Percentiles rank a stretch among this genome's conserved stretches.
Evolutionary conservation across 2,329 filamentous ascomycete species (phyloP).

Genomic region (Pezicula neosporulosa): DNA sequence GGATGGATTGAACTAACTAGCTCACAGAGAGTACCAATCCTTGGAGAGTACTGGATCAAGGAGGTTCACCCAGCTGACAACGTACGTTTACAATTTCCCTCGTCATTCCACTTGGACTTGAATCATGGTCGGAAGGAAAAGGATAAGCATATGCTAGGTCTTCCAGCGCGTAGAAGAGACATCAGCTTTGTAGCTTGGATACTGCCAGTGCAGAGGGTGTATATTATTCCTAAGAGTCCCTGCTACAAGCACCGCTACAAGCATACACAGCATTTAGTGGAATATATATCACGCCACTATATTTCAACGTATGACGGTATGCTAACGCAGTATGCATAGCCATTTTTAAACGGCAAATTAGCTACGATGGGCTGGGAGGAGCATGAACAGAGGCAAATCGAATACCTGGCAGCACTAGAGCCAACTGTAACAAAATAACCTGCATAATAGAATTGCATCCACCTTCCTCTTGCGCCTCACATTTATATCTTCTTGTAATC

Average conservation of each 20-base stretch:
- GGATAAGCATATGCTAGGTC: background rate
- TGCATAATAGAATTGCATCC: conserved; percentile 1
- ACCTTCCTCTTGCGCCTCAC: too few relatives aligned
- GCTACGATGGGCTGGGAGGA: background rate
- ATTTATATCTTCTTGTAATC: too few relatives aligned
- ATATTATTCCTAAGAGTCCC: background rate
- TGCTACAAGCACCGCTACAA: too few relatives aligned
- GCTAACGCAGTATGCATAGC: background rate
- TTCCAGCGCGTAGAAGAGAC: background rate
- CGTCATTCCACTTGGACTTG: background rate
- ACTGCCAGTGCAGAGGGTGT: background rate
- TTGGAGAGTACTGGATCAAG: conserved; percentile 48
- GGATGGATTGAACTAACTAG: conserved; percentile 5
- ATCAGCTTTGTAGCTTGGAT: background rate
- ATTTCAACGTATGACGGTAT: too few relatives aligned
- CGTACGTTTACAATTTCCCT: conserved; percentile 39
- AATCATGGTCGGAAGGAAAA: background rate
- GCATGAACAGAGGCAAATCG: background rate
- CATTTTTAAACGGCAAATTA: background rate
- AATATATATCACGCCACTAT: too few relatives aligned
- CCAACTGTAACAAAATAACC: conserved; percentile 1
- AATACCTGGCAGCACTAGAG: background rate
- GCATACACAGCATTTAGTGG: too few relatives aligned
- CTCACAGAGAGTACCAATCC: conserved; percentile 50
- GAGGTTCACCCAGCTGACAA: conserved; percentile 59